Percentiles rank a stretch among this genome's conserved stretches.
Evolutionary conservation across 2,329 filamentous ascomycete genomes (phyloP).

Genomic region (Epichloe sibirici): DNA sequence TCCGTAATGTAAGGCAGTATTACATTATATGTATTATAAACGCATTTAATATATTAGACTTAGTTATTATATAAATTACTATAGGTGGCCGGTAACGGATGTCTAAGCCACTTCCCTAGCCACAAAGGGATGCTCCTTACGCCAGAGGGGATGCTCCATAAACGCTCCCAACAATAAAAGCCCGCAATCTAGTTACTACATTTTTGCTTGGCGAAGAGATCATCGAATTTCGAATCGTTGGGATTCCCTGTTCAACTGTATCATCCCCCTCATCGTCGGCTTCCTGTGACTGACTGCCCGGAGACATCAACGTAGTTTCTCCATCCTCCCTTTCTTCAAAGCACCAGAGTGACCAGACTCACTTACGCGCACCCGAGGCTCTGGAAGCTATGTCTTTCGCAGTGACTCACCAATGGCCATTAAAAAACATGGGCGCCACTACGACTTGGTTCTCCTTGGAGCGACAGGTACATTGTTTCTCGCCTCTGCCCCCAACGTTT

Average conservation of each 20-base stretch:
- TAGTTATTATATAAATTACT: no score
- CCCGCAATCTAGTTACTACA: neutral
- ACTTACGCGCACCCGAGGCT: neutral
- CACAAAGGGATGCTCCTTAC: no score
- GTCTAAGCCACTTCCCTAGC: no score
- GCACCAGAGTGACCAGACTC: neutral
- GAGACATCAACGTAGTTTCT: no score
- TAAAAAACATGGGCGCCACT: constrained; percentile 39
- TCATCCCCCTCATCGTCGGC: neutral
- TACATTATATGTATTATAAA: no score
- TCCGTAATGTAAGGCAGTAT: no score
- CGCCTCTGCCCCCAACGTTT: constrained; percentile 6
- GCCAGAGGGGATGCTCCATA: no score
- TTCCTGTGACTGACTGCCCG: neutral
- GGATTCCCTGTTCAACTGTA: neutral
- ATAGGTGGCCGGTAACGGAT: no score
- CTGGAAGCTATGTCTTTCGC: neutral
- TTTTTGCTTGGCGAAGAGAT: neutral
- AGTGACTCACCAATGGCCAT: constrained; percentile 26
- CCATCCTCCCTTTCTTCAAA: neutral
- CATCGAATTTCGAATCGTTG: neutral
- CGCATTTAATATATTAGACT: no score
- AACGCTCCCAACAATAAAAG: neutral
- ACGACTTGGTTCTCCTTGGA: constrained; percentile 46
- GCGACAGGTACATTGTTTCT: constrained; percentile 34